phyloP scores from a whole-genome alignment of 441 rosid genomes.

The Flueggea neowawraea region DNA sequence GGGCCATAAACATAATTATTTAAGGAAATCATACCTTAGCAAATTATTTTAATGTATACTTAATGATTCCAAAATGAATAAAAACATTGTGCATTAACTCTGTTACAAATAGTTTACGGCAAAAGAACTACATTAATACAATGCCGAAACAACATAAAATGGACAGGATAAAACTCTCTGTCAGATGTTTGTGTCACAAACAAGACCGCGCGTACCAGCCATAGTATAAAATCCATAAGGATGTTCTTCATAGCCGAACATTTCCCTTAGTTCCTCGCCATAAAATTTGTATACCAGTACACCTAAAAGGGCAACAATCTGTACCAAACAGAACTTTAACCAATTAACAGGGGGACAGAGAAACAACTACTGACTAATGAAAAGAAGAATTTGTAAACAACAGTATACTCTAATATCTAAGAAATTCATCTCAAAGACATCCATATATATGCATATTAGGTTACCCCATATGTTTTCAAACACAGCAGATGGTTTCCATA shows the following conservation, averaged over 20 bases:
- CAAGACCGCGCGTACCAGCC: constrained; percentile 58
- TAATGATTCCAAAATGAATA: no score
- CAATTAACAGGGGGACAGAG: not conserved
- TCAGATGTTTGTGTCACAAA: not conserved
- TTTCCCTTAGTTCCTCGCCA: constrained; percentile 95
- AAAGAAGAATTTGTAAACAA: constrained; percentile 5
- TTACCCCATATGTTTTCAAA: not conserved
- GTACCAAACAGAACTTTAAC: constrained; percentile 22
- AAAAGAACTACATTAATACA: no score
- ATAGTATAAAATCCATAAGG: constrained; percentile 97
- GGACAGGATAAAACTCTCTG: no score
- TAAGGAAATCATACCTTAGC: no score
- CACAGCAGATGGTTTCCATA: not conserved
- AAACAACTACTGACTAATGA: constrained; percentile 1
- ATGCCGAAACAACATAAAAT: no score
- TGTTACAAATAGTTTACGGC: no score
- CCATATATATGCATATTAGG: not conserved
- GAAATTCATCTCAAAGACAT: not conserved
- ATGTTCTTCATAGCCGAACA: constrained; percentile 99
- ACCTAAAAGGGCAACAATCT: constrained; percentile 97
- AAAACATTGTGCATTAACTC: no score
- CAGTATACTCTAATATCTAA: constrained; percentile 2
- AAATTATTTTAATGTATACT: no score
- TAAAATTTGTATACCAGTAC: constrained; percentile 94
- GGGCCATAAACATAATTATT: no score